Evolutionary conservation across 2,329 filamentous ascomycete genomes (phyloP).

Genomic region (Botrytis elliptica): DNA sequence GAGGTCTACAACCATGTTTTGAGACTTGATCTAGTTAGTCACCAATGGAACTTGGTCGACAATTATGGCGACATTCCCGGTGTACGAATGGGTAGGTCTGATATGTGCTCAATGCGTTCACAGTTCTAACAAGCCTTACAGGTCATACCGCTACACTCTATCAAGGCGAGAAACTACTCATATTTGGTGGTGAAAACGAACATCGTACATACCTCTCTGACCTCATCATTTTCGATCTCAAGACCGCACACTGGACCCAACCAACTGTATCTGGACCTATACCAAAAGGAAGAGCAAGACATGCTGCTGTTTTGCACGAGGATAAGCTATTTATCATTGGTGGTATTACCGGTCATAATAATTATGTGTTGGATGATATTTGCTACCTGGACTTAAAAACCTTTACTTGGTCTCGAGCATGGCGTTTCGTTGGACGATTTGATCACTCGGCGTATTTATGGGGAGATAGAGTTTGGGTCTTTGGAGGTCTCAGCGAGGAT

Average conservation of each 20-base stretch:
- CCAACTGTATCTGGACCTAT: conserved; percentile 81
- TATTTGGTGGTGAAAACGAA: conserved; percentile 98
- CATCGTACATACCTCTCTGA: conserved; percentile 94
- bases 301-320: conserved; percentile 88
- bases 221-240: conserved; percentile 92
- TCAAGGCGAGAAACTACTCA: conserved; percentile 89
- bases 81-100: conserved; percentile 81
- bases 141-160: conserved; percentile 94
- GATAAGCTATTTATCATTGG: conserved; percentile 96
- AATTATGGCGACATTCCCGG: conserved; percentile 98
- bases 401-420: conserved; percentile 94
- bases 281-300: conserved; percentile 85
- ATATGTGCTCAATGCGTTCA: not conserved
- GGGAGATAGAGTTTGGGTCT: conserved; percentile 90
- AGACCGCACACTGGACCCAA: conserved; percentile 92
- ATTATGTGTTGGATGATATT: conserved; percentile 89
- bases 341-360: conserved; percentile 91
- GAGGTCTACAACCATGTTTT: conserved; percentile 99
- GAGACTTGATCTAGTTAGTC: conserved; percentile 77
- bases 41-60: conserved; percentile 94
- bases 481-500: conserved; percentile 89
- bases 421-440: conserved; percentile 92
- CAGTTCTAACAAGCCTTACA: conserved; percentile 40
- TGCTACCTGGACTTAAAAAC: conserved; percentile 97
- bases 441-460: conserved; percentile 95